Base-by-base conservation (phyloP, 768 basidiomycete species). In the Lentinula aciculospora region DNA sequence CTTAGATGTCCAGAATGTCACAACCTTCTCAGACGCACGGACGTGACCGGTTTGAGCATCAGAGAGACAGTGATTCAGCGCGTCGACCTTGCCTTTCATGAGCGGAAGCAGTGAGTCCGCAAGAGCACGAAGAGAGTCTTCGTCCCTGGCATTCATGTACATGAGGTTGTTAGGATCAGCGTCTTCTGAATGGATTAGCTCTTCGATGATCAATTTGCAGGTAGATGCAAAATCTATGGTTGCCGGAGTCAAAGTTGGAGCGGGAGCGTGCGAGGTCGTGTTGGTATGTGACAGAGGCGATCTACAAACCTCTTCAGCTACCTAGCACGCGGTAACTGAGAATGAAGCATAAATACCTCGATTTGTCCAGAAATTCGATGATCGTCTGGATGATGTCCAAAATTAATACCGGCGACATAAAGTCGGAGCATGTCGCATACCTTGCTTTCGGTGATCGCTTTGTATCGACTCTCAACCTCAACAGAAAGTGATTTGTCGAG, bases 351-450 rank as follows among this genome's bases (percentile, higher is more conserved):
- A 34, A 13, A 39, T 23, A 44, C 46, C 93, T 83, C 13, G 92
- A 91, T 68, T 86, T 86, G 73, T 94, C 92, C 45, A 95, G 76
- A 67, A 94, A 91, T 57, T 88, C 83, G 51, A 89, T 77, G 61
- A 93, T 87, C 28, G 79, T 73, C 92, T 94, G 61, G 21, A 29
- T 27, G 12, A 62, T 6, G 12, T 37, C 46, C 37, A 37, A 29
- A n/a, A 3, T 39, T 32, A 39, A 28, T 53, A 36, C 66, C 58
- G 60, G 47, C 32, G 44, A 7, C 28, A 27, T 37, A 48, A 28
- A 34, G 27, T 29, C 42, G 34, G 42, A 28, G 49, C 44, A n/a
- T 2, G 57, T 40, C 34, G 56, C 62, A 19, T 57, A 88, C 92
- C 75, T 86, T 86, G 13, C 84, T 81, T 62, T 92, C 89, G 23